These are phyloP conservation scores for Vigna trinervia DNA, from an alignment of 306 rosid species.

Conservation along the genomic window DNA sequence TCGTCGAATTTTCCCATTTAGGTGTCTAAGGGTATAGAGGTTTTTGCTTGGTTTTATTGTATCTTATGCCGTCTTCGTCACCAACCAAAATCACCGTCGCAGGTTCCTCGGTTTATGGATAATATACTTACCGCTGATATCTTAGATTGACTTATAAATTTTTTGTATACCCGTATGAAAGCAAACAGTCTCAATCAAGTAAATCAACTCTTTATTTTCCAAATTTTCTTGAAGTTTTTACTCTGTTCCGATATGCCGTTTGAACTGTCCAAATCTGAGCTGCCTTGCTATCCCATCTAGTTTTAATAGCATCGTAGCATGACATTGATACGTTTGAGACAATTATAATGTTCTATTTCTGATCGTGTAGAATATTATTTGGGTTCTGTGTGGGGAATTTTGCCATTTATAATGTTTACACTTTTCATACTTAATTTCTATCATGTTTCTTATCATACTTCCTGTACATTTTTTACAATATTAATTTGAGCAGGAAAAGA, in stretches of 20 bases:
- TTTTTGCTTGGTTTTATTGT: slow-evolving; percentile 17
- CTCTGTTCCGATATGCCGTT: not conserved
- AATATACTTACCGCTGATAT: not conserved
- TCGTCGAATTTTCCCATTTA: not conserved
- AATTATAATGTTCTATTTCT: slow-evolving; percentile 5
- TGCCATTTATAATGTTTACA: not conserved
- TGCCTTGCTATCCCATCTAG: not conserved
- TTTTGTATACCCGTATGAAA: not conserved
- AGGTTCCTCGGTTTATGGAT: not conserved
- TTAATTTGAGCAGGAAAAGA: not conserved
- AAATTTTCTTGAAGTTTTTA: not conserved
- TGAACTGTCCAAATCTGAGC: slow-evolving; percentile 5
- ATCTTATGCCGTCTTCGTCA: slow-evolving; percentile 3
- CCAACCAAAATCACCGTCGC: not conserved
- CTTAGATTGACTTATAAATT: not conserved
- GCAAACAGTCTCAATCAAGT: not conserved
- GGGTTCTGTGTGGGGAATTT: not conserved
- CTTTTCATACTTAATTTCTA: slow-evolving; percentile 9
- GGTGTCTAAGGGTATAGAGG: not conserved
- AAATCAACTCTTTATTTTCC: not conserved
- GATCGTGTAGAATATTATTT: not conserved
- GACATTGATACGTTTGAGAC: not conserved
- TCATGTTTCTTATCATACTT: not conserved
- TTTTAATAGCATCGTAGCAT: not conserved
- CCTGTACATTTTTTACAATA: slow-evolving; percentile 12